phyloP scores from a whole-genome alignment of 352 stramenopile genomes.

The Thalassiosira livingstoniorum region DNA sequence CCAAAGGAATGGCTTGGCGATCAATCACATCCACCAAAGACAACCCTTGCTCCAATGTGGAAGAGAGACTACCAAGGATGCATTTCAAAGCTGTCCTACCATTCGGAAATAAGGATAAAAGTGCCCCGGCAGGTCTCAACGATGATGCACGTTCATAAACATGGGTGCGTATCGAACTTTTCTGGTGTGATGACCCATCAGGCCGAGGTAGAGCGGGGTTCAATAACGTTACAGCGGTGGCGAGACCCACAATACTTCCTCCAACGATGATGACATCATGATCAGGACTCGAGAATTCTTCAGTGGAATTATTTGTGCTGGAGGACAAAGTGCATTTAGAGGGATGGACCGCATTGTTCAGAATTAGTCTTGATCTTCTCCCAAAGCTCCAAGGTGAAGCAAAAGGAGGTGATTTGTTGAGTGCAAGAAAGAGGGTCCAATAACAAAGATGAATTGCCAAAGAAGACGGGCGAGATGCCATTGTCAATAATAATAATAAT shows the following conservation, averaged over 20 bases:
- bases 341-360: too few relatives aligned
- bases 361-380: too few relatives aligned
- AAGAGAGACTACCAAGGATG: conserved; percentile 2
- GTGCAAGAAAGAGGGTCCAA: too few relatives aligned
- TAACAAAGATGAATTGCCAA: too few relatives aligned
- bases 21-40: not conserved
- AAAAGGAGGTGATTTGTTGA: too few relatives aligned
- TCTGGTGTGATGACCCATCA: not conserved
- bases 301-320: too few relatives aligned
- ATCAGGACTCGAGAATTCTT: too few relatives aligned
- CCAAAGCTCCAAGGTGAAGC: too few relatives aligned
- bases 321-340: too few relatives aligned
- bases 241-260: conserved; percentile 6
- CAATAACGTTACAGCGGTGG: conserved; percentile 10
- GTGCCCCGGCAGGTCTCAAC: not conserved
- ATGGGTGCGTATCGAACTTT: not conserved
- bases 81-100: conserved; percentile 11
- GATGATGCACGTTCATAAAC: conserved; percentile 9
- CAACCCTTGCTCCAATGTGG: not conserved
- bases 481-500: too few relatives aligned
- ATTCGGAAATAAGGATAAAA: conserved; percentile 24
- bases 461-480: too few relatives aligned
- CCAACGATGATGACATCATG: conserved; percentile 9
- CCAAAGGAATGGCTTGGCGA: not conserved
- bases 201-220: not conserved